These are phyloP conservation scores for Bacidia gigantensis DNA, from an alignment of 495 filamentous ascomycete genomes.

Conservation along the genomic window DNA sequence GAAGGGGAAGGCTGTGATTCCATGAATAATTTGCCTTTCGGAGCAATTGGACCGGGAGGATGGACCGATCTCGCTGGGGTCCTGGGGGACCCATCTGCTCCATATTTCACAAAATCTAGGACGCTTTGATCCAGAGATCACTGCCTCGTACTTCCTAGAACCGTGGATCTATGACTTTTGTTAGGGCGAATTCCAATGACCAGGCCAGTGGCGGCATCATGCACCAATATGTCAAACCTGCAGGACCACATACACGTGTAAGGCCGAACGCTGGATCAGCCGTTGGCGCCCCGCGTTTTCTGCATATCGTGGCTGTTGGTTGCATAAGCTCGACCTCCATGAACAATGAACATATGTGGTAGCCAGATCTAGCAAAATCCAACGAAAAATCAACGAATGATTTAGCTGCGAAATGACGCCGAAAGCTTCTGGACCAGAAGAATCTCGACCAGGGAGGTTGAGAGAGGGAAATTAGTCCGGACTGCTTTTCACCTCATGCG, in stretches of 20 bases:
- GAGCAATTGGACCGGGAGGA: too few species aligned
- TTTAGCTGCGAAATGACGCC: neutral
- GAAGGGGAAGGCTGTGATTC: too few species aligned
- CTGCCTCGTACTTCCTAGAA: neutral
- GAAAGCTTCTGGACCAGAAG: neutral
- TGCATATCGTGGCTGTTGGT: neutral
- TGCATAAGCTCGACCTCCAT: neutral
- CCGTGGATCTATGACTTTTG: neutral
- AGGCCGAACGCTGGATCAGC: neutral
- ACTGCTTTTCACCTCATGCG: neutral
- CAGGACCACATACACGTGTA: neutral
- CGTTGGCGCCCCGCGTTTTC: neutral
- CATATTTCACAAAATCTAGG: neutral
- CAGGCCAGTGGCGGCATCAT: neutral
- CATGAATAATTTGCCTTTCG: neutral
- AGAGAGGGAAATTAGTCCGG: neutral
- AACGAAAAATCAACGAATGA: neutral
- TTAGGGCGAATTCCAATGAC: neutral
- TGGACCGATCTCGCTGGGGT: neutral
- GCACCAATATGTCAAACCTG: neutral
- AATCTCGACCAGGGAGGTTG: neutral
- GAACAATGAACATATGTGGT: neutral
- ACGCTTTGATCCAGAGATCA: neutral
- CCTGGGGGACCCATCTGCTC: neutral
- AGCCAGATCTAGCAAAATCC: neutral